Evolutionary conservation across 768 basidiomycete genomes (phyloP).

Genomic region (Cystobasidium ongulense): DNA sequence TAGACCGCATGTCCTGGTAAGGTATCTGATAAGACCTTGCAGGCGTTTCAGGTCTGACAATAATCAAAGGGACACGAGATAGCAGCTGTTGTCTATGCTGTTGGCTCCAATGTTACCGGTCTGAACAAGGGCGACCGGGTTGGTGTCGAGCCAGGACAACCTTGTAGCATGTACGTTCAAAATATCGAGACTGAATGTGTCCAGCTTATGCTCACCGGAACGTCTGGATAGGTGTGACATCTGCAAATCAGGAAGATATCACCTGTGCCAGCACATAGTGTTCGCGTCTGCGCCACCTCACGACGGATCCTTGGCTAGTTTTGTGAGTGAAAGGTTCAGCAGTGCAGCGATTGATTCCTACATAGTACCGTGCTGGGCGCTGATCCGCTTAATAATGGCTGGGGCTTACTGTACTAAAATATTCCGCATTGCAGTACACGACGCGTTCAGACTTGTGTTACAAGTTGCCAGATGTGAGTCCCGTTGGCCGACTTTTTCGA

Average conservation of each 20-base stretch:
- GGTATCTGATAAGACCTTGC: not conserved
- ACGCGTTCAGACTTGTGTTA: conserved; percentile 66
- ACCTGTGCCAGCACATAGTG: conserved; percentile 73
- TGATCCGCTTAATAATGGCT: not conserved
- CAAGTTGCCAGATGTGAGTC: conserved; percentile 24
- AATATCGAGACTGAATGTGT: not conserved
- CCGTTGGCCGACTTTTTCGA: not conserved
- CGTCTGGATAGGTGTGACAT: conserved; percentile 53
- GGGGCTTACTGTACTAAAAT: too few relatives aligned
- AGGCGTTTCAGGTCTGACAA: too few relatives aligned
- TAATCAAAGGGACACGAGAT: conserved; percentile 92
- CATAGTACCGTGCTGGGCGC: too few relatives aligned
- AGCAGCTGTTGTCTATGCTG: conserved; percentile 57
- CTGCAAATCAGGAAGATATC: conserved; percentile 75
- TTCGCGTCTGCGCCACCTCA: conserved; percentile 79
- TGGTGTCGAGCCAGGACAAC: conserved; percentile 64
- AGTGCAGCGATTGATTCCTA: not conserved
- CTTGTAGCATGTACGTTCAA: conserved; percentile 54
- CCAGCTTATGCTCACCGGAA: not conserved
- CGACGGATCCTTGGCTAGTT: conserved; percentile 63
- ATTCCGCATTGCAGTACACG: conserved; percentile 50
- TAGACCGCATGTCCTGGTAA: not conserved
- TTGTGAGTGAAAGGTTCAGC: not conserved
- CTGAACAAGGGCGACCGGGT: conserved; percentile 76
- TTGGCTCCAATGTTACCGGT: conserved; percentile 65